A percentile compares a stretch with the other conserved stretches of the same genome.
phyloP scores from a whole-genome alignment of 805 yeast genomes.

The Saccharomycopsis selenospora region DNA sequence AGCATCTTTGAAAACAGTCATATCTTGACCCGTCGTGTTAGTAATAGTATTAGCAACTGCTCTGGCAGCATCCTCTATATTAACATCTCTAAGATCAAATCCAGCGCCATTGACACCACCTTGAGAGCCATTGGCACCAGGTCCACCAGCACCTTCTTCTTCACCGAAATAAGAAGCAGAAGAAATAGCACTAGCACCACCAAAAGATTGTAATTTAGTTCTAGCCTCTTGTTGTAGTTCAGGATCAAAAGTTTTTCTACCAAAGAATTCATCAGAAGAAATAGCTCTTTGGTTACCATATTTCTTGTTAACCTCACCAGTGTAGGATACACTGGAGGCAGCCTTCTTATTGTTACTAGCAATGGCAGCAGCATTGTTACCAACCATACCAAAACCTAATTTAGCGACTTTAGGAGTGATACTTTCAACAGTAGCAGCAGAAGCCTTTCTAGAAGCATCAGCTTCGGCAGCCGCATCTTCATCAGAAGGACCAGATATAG shows the following conservation, averaged over 20 bases:
- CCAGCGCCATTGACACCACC: constrained; percentile 28
- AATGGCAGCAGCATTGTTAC: constrained; percentile 44
- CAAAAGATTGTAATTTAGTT: constrained; percentile 70
- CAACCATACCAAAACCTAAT: constrained; percentile 86
- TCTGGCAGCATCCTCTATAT: constrained; percentile 51
- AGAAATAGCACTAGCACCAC: constrained; percentile 85
- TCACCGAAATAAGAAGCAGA: constrained; percentile 91
- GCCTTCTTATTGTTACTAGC: constrained; percentile 28
- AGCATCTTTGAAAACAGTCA: constrained; percentile 83
- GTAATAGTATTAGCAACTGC: constrained; percentile 63
- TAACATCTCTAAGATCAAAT: constrained; percentile 30
- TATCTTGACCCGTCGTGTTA: constrained; percentile 79
- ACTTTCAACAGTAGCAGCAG: constrained; percentile 34
- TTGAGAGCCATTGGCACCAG: constrained; percentile 21
- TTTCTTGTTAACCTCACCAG: constrained; percentile 69
- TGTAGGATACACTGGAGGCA: constrained; percentile 53
- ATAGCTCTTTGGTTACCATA: constrained; percentile 89
- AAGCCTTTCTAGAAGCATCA: constrained; percentile 15
- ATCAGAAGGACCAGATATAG: constrained; percentile 20
- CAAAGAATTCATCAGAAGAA: constrained; percentile 91
- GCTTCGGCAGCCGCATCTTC: constrained; percentile 6
- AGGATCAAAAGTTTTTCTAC: constrained; percentile 78
- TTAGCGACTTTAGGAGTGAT: constrained; percentile 68
- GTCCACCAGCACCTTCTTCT: constrained; percentile 42
- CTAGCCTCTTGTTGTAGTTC: constrained; percentile 73